Conservation (phyloP, 257 asterid species). For the Linderniella brevidens region DNA sequence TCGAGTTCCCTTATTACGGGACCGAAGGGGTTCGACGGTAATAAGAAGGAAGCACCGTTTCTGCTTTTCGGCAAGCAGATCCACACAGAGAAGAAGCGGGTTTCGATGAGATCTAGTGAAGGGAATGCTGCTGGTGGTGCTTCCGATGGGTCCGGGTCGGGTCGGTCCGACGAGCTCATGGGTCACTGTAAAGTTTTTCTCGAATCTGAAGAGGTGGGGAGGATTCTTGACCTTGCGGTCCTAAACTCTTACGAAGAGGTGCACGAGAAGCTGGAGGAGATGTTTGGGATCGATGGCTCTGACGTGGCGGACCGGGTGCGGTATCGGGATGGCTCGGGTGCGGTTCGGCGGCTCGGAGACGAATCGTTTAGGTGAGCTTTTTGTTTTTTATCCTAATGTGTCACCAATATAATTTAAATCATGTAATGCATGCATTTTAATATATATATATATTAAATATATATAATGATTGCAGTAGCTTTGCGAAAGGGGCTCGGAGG, state of each 20-base stretch:
- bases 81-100: constrained; percentile 44
- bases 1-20: constrained; percentile 20
- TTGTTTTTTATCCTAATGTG: background rate
- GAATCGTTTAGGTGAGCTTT: constrained; percentile 48
- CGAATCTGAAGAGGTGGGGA: constrained; percentile 75
- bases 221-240: constrained; percentile 52
- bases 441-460: background rate
- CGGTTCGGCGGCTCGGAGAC: constrained; percentile 42
- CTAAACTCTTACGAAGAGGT: constrained; percentile 56
- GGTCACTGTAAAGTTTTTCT: constrained; percentile 72
- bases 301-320: constrained; percentile 35
- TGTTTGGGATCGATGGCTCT: constrained; percentile 40
- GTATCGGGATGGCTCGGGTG: constrained; percentile 41
- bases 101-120: constrained; percentile 21
- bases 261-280: constrained; percentile 29
- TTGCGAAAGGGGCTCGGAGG: constrained; percentile 38
- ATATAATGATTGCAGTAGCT: constrained; percentile 30
- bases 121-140: constrained; percentile 32
- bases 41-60: constrained; percentile 31
- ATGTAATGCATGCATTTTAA: background rate
- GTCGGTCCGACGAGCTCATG: constrained; percentile 26
- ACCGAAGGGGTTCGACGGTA: background rate
- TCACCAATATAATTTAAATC: background rate
- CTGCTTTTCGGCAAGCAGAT: constrained; percentile 62
- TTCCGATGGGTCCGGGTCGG: constrained; percentile 38